Base-by-base conservation (phyloP, 1,284 basidiomycete species). In the Mycena sp. region DNA sequence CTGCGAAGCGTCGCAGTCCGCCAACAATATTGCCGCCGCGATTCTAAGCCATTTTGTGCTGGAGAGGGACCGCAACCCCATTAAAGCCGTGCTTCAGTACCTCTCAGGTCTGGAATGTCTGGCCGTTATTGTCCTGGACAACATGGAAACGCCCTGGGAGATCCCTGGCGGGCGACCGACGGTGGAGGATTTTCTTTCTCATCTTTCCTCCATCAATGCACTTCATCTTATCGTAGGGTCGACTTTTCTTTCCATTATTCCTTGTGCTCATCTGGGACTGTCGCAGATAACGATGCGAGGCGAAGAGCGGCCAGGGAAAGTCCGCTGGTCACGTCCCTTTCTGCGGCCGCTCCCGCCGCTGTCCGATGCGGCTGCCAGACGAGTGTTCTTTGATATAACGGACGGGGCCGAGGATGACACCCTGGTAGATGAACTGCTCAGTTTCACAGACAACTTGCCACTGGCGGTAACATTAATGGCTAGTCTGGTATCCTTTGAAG, bases 111-210 rank as follows among this genome's bases (percentile, higher is more conserved):
- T 17, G 11, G n/a, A 30, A 3, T 32, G 54, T 44, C 60, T 26
- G 30, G 51, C 74, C 11, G 28, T 76, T 32, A 59, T 73, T 7
- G 49, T 51, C 11, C 57, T 76, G n/a, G 74, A 76, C 50, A 77
- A 76, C 46, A 67, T 77, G 7, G 76, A 77, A 58, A 74, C 75
- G 2, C 61, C 70, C 5, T 77, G 74, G 74, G 73, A 76, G 40
- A 46, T 64, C 1, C 35, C 57, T 9, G 51, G 60, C 11, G 64
- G 65, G 19, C 69, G 70, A 11, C 51, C 65, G 19, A 67, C 66
- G 23, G 64, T 71, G 1, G 75, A 77, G 62, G 40, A 41, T 1
- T 49, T 76, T 10, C 63, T 77, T 17, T 57, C 59, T 12, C 60
- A 70, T n/a, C 45, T 77, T 0, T 62, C 71, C 10, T 66, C 64